Base-by-base conservation (phyloP, 257 asterid species). In the Linderniella brevidens region DNA sequence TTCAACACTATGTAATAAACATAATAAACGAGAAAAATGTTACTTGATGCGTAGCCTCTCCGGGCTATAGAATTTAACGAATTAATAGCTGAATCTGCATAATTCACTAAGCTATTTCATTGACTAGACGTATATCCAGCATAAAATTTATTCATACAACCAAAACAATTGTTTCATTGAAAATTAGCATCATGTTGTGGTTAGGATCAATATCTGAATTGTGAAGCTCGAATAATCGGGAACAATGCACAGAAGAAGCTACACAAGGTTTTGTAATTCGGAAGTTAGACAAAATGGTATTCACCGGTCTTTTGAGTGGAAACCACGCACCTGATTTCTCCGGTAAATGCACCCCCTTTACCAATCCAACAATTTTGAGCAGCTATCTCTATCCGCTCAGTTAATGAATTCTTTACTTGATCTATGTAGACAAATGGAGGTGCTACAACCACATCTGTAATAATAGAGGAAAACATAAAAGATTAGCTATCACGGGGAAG, bases 301-400 rank as follows among this genome's bases (percentile, higher is more conserved):
- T 13, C 37, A n/a, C 6, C 6, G 32, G 32, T 25, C 32, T 25
- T 25, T 25, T 25, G 32, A 25, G 32, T 25, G 32, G 32, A 42
- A 49, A 48, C 20, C 29, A 53, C 56, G 45, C 51, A 74, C 99
- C 96, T 90, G 92, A 90, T 90, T 61, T 90, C 99, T 64, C 99
- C 99, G 14, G 94, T 90, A 66, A 90, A 90, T 53, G 96, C 99
- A 50, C 99, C 99, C 58, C 96, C 99, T 70, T 90, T 90, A 17
- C 96, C 93, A 35, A 65, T 77, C 99, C 99, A 90, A 62, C 93
- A 79, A 70, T 90, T 90, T 61, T 90, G 99, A 48, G 93, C 93
- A 51, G 96, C 75, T 32, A 90, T 58, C 63, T 85, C 93, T 18
- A 85, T 72, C 51, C 88, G 75, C 50, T 71, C 83, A 54, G 78